Base-by-base conservation (phyloP, 139 green algal genomes). In the Coccomyxa sp. region DNA sequence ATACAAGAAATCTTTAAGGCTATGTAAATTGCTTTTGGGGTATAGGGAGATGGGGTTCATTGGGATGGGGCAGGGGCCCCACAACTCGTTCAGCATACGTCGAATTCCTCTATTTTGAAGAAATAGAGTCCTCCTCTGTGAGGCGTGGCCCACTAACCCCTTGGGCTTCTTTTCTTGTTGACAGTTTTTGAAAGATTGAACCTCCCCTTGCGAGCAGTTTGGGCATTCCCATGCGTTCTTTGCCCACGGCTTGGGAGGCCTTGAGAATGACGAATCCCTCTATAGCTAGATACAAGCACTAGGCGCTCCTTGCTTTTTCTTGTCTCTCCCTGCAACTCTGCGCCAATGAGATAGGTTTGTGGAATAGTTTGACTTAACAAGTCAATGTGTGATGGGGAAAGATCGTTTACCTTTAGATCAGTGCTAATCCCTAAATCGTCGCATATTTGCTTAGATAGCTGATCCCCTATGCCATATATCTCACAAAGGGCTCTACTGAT, bases 221-320 rank as follows among this genome's bases (percentile, higher is more conserved):
- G 71, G 14, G 71, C 71, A 51, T 78, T 78, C 30, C 71, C 71
- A 78, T 78, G 71, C 14, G 71, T 78, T 78, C 71, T 78, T 38
- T 78, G 71, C 27, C 71, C 71, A 21, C 71, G 27, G 21, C 23
- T 57, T 57, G 71, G 71, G 1, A 78, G 30, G n/a, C 71, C 28
- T 78, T 78, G n/a, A 28, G 28, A 57, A 38, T 78, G 28, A 45
- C 71, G 71, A 38, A 78, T 57, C 27, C 71, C 71, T 38, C 71
- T 13, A 31, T 78, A 78, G 76, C 76, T 80, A n/a, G 17, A 28
- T 63, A 59, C 27, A n/a, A 60, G 31, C 76, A 59, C 67, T 68
- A 81, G 76, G 60, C 38, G 23, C 25, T 51, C n/a, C 76, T 63
- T 63, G 15, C 58, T 82, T 67, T 82, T 81, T 66, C 78, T 63